Base-by-base conservation (phyloP, 495 filamentous ascomycete species). In the Daldinia vernicosa region DNA sequence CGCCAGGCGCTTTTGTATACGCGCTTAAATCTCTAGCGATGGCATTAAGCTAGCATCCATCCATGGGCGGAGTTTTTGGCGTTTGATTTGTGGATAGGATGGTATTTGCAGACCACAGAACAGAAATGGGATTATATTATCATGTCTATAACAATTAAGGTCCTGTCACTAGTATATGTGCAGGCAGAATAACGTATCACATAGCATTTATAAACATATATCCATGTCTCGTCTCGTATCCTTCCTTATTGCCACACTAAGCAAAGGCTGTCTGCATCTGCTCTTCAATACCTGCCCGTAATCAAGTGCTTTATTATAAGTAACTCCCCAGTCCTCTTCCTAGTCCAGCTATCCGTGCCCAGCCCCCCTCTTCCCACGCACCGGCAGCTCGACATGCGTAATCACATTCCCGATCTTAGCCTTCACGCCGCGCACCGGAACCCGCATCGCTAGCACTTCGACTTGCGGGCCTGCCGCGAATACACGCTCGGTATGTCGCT, bases 361-460 rank as follows among this genome's bases (percentile, higher is more conserved):
- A 4, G 4, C 32, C 52, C 56, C 35, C 55, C 43, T 63, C 65
- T 43, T 66, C 66, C 74, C 69, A 50, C 69, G 60, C 47, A 63
- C 71, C 24, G 74, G 75, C 22, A 92, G 77, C 9, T 79, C 71
- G 4, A 91, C 80, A 67, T 82, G 85, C 19, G 85, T 85, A 8
- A 94, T 86, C 17, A 85, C 79, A 70, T 94, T 95, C 4, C 93
- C 93, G 75, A 94, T 88, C 80, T 93, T 95, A 19, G 82, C 87
- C 81, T 95, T 96, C 63, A 92, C 74, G 2, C 80, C 82, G 12
- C 80, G 69, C 22, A 90, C 83, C 4, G 51, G 64, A 24, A 90
- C 72, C 6, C 63, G 63, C 47, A 86, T 70, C 8, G 61, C 58
- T 15, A 66, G 52, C 1, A 81, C 59, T 3, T 60, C 71, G 8